Conservation (phyloP, 2,329 filamentous ascomycete genomes). For the Scorias spongiosa region DNA sequence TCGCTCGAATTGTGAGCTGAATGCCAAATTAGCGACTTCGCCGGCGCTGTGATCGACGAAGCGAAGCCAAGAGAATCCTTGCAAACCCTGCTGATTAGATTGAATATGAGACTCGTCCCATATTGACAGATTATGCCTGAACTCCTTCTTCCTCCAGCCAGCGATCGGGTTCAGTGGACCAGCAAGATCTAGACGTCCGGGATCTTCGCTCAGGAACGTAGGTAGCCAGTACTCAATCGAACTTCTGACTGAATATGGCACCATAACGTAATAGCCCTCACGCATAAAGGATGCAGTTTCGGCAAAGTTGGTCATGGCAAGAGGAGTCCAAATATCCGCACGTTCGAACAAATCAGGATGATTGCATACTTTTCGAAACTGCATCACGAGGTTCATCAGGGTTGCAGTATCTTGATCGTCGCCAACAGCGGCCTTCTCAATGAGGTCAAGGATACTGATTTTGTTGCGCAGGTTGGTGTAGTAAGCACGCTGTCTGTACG, state of each 20-base stretch:
- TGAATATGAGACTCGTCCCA: conserved; percentile 70
- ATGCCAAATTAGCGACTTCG: conserved; percentile 57
- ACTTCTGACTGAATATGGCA: conserved; percentile 78
- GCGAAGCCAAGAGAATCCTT: conserved; percentile 76
- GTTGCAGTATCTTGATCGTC: conserved; percentile 92
- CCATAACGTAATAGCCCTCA: conserved; percentile 64
- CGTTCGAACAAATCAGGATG: conserved; percentile 95
- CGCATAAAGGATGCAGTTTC: conserved; percentile 92
- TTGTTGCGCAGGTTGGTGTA: conserved; percentile 88
- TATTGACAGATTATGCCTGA: conserved; percentile 76
- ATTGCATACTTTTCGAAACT: conserved; percentile 98
- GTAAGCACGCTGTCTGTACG: conserved; percentile 86
- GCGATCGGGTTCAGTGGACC: conserved; percentile 58
- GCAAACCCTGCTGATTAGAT: conserved; percentile 43
- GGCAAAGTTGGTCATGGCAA: conserved; percentile 72
- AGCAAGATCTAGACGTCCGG: conserved; percentile 59
- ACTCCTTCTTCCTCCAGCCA: conserved; percentile 64
- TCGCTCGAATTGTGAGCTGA: conserved; percentile 57
- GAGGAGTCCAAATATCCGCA: conserved; percentile 76
- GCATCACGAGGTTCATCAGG: conserved; percentile 98
- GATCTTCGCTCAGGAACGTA: conserved; percentile 64
- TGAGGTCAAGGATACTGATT: conserved; percentile 96
- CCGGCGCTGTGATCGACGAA: conserved; percentile 64
- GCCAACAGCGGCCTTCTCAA: conserved; percentile 88
- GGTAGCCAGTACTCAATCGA: conserved; percentile 74